Base-by-base conservation (phyloP, 2,329 filamentous ascomycete genomes). In the Aphanocladium album region DNA sequence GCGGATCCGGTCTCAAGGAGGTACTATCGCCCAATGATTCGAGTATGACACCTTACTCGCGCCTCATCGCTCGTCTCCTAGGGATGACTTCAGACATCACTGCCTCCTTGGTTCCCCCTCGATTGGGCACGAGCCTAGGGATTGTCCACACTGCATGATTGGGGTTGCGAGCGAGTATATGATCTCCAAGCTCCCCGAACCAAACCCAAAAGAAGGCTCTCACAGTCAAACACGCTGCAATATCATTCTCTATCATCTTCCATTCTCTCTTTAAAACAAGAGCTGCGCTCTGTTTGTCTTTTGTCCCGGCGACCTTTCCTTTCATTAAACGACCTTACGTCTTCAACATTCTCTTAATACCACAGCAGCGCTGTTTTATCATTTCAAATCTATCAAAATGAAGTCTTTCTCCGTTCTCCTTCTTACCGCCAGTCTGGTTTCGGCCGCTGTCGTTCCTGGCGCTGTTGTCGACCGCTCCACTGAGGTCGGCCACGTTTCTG, bases 251-350 rank as follows among this genome's bases (percentile, higher is more conserved):
- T 62, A 53, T 21, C 54, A 59, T 58, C 60, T 63, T 52, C 43
- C 23, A 62, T 60, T 61, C 56, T 57, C 57, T 64, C 65, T 58
- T 60, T 65, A 54, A 46, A 60, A 62, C 63, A 67, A 63, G 67
- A 69, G 70, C 69, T 72, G 70, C 64, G 69, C 70, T 72, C 69
- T 70, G 58, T 70, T 67, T 64, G 33, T 55, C 52, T 65, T 63
- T 47, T 49, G 59, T 65, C 58, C 54, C 49, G 39, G 57, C 30
- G 41, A 59, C 46, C 47, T 46, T 59, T 45, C 52, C 59, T 60
- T 61, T 63, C 53, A 49, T 58, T 54, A 59, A 47, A 61, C 17
- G 35, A 37, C 27, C 19, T 30, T 46, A n/a, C 43, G 12, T 47
- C 50, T 30, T 55, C 33, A 41, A 55, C 58, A 47, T 43, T 60